Evolutionary conservation across 805 yeast species (phyloP).

Genomic region (Lipomyces sp.): DNA sequence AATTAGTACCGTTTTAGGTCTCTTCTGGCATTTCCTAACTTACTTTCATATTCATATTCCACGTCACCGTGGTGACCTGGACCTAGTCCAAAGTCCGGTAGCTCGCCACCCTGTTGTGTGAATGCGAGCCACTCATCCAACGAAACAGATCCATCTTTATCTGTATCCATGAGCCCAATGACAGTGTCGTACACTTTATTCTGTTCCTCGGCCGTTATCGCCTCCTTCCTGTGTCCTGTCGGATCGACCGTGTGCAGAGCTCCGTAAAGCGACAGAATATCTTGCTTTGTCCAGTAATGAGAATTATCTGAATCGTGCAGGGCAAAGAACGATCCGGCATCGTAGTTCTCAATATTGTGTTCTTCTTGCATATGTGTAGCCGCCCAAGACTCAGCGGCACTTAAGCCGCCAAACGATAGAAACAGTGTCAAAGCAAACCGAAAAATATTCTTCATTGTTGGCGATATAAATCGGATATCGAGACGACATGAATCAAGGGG

Average conservation of each 20-base stretch:
- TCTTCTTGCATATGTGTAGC: slow-evolving; percentile 91
- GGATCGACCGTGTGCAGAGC: slow-evolving; percentile 53
- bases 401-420: background rate
- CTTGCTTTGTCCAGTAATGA: slow-evolving; percentile 64
- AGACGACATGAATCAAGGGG: background rate
- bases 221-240: slow-evolving; percentile 46
- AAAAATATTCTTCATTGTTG: background rate
- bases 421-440: background rate
- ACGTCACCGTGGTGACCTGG: slow-evolving; percentile 94
- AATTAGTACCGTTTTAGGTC: background rate
- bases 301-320: slow-evolving; percentile 68
- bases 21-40: slow-evolving; percentile 3
- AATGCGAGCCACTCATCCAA: slow-evolving; percentile 73
- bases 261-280: slow-evolving; percentile 83
- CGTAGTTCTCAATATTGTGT: slow-evolving; percentile 76
- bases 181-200: slow-evolving; percentile 61
- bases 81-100: slow-evolving; percentile 93
- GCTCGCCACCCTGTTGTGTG: slow-evolving; percentile 63
- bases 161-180: slow-evolving; percentile 63
- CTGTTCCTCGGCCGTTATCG: slow-evolving; percentile 58
- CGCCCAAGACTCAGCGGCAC: slow-evolving; percentile 57
- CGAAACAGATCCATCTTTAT: slow-evolving; percentile 67
- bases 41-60: slow-evolving; percentile 83
- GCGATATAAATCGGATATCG: background rate
- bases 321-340: slow-evolving; percentile 74